Conservation (phyloP, 768 basidiomycete genomes). For the Neoboletus magnificus region DNA sequence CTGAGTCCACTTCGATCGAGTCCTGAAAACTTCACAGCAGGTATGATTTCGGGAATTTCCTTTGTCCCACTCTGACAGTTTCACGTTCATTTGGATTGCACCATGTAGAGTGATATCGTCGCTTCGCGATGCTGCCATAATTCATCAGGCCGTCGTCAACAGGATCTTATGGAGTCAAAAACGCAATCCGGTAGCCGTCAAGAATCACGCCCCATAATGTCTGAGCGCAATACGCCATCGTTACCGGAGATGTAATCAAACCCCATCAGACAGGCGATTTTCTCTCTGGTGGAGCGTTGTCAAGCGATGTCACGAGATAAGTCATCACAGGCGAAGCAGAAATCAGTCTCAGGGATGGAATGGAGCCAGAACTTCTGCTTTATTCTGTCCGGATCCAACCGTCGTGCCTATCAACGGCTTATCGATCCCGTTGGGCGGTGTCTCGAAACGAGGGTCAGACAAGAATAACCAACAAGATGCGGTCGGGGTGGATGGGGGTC, state of each 20-base stretch:
- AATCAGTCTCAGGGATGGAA: background rate
- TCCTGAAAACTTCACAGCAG: background rate
- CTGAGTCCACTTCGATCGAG: background rate
- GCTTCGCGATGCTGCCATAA: background rate
- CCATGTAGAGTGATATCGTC: background rate
- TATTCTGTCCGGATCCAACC: background rate
- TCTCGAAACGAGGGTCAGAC: slow-evolving; percentile 10
- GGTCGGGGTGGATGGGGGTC: background rate
- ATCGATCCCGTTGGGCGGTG: slow-evolving; percentile 15
- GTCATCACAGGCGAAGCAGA: background rate
- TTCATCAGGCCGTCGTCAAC: background rate
- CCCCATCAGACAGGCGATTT: background rate
- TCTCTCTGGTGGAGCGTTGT: background rate
- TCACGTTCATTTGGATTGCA: slow-evolving; percentile 1
- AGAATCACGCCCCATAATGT: background rate
- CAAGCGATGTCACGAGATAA: background rate
- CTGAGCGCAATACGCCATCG: background rate
- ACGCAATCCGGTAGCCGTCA: background rate
- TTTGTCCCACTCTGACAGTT: slow-evolving; percentile 12
- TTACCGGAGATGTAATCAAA: background rate
- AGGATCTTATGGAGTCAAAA: background rate
- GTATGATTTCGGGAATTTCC: background rate
- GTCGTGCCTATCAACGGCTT: slow-evolving; percentile 17
- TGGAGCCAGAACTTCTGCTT: background rate
- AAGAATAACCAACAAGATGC: slow-evolving; percentile 11